These are phyloP conservation scores for Globisporangium cylindrosporum DNA, from an alignment of 352 stramenopile species.

Conservation along the genomic window DNA sequence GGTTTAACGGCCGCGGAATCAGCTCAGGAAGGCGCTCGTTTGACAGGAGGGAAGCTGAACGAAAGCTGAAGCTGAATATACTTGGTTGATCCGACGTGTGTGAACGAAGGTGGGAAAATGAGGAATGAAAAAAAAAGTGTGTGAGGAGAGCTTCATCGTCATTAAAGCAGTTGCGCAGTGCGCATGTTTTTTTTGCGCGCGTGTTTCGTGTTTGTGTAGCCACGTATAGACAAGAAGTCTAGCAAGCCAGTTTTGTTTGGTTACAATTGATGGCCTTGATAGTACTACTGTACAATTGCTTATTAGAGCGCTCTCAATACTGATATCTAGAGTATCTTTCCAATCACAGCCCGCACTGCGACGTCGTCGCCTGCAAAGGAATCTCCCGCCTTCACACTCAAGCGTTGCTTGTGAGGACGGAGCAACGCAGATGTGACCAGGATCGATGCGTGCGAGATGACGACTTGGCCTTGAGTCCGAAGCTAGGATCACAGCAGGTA, in stretches of 20 bases:
- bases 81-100: neutral
- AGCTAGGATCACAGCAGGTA: too few species aligned
- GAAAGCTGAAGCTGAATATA: too few species aligned
- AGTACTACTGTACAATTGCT: too few species aligned
- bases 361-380: too few species aligned
- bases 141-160: neutral
- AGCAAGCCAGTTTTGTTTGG: neutral
- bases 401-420: neutral
- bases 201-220: conserved; percentile 9
- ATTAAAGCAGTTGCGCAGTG: neutral
- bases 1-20: neutral
- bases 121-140: neutral
- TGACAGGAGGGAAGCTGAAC: neutral
- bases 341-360: neutral
- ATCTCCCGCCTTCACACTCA: neutral
- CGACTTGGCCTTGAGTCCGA: neutral
- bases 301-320: too few species aligned
- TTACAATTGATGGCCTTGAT: too few species aligned
- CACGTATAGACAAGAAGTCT: conserved; percentile 4
- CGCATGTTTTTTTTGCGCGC: neutral
- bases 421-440: neutral
- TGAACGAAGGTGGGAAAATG: neutral
- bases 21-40: neutral
- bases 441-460: neutral
- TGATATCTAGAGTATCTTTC: neutral